Percentiles rank a stretch among this genome's conserved stretches.
These are phyloP conservation scores for Atkinsonella texensis DNA, from an alignment of 2,329 filamentous ascomycete genomes.

Conservation along the genomic window DNA sequence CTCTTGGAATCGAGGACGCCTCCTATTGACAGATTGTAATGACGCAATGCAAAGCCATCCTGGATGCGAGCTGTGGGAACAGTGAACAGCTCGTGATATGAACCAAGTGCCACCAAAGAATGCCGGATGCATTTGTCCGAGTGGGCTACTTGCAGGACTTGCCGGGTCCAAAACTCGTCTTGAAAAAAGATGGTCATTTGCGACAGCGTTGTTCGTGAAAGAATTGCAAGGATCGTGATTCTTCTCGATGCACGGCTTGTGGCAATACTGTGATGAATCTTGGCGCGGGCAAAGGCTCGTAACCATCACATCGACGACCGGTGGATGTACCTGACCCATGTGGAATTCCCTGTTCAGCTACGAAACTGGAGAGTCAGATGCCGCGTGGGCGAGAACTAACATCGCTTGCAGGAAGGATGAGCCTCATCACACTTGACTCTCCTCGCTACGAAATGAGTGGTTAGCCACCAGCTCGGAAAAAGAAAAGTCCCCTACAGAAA, in stretches of 20 bases:
- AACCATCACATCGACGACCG: neutral
- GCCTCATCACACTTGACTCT: slow-evolving; percentile 2
- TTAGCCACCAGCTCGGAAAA: neutral
- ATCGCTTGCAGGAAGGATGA: slow-evolving; percentile 1
- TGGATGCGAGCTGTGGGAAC: neutral
- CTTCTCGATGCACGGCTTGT: neutral
- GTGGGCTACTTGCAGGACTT: neutral
- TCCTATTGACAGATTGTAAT: neutral
- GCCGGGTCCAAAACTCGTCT: slow-evolving; percentile 2
- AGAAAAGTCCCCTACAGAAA: neutral
- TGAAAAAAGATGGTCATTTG: neutral
- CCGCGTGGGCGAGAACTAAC: neutral
- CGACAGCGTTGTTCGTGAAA: neutral
- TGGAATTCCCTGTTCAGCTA: neutral
- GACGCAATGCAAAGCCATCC: neutral
- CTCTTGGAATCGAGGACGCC: neutral
- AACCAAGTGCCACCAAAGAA: neutral
- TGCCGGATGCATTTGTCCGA: slow-evolving; percentile 1
- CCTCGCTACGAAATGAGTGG: neutral
- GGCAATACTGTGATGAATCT: neutral
- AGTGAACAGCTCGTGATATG: neutral
- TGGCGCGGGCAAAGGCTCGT: neutral
- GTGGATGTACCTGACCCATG: neutral
- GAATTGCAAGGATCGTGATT: neutral
- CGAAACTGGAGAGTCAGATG: neutral